A percentile compares a stretch with the other conserved stretches of the same genome.
Conservation (phyloP, 2,329 filamentous ascomycete species). For the Fusarium keratoplasticum region DNA sequence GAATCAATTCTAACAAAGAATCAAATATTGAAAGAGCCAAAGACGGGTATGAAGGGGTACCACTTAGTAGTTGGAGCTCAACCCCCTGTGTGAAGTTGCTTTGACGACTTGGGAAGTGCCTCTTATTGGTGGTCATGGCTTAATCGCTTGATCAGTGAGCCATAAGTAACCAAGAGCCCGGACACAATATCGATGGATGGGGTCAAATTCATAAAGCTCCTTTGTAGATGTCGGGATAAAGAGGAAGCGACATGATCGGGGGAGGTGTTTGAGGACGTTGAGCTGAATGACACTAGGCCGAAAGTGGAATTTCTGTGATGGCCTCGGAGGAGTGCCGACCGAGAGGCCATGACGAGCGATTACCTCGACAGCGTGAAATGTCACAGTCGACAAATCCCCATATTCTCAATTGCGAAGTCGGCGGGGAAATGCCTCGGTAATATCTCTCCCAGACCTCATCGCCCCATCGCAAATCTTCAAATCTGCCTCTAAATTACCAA, state of each 20-base stretch:
- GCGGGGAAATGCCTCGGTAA: slow-evolving; percentile 4
- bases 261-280: neutral
- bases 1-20: neutral
- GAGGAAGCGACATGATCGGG: neutral
- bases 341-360: neutral
- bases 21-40: neutral
- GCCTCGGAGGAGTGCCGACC: neutral
- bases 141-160: neutral
- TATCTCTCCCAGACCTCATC: neutral
- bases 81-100: neutral
- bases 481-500: neutral
- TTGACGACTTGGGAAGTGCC: neutral
- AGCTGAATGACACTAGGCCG: neutral
- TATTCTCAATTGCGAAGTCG: slow-evolving; percentile 16
- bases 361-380: neutral
- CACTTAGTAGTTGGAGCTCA: neutral
- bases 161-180: neutral
- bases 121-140: neutral
- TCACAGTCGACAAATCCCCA: neutral
- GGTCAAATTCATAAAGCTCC: neutral
- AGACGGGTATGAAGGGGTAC: neutral
- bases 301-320: neutral
- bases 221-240: neutral
- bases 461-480: neutral
- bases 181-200: neutral